phyloP scores from a whole-genome alignment of 148 eudicot species.

The Agrostemma githago region DNA sequence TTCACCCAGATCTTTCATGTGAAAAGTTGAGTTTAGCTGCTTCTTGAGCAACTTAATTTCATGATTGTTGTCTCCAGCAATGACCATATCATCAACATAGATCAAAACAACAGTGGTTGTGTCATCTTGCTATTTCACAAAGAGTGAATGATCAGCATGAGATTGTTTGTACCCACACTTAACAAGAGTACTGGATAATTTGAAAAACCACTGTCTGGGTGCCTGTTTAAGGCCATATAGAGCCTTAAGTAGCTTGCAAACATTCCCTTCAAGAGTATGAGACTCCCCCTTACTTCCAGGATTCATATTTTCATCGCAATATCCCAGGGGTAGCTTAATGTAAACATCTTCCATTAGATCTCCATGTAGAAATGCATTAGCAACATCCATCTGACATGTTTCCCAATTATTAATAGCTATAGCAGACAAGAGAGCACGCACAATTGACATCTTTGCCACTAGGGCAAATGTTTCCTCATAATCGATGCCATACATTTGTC shows the following conservation, averaged over 20 bases:
- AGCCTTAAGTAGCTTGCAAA: not conserved
- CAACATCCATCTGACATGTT: not conserved
- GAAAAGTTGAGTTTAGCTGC: not conserved
- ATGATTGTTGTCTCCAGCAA: not conserved
- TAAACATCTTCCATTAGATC: not conserved
- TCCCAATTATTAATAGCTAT: not conserved
- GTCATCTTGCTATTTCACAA: not conserved
- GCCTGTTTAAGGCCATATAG: not conserved
- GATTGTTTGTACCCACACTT: not conserved
- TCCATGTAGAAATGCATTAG: not conserved
- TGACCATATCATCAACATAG: slow-evolving; percentile 1
- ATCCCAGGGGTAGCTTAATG: not conserved
- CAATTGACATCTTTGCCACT: not conserved
- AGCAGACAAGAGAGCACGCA: not conserved
- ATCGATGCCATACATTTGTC: not conserved
- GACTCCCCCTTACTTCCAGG: not conserved
- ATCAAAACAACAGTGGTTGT: not conserved
- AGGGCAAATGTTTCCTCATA: not conserved
- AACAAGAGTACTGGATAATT: not conserved
- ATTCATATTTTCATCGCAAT: not conserved
- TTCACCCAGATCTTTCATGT: not conserved
- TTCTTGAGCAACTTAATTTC: not conserved
- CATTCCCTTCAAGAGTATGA: not conserved
- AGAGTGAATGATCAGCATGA: not conserved
- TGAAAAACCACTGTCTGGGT: not conserved